Evolutionary conservation across 1,139 yeast genomes (phyloP).

Genomic region (Kurtzmaniella quercitrusa): DNA sequence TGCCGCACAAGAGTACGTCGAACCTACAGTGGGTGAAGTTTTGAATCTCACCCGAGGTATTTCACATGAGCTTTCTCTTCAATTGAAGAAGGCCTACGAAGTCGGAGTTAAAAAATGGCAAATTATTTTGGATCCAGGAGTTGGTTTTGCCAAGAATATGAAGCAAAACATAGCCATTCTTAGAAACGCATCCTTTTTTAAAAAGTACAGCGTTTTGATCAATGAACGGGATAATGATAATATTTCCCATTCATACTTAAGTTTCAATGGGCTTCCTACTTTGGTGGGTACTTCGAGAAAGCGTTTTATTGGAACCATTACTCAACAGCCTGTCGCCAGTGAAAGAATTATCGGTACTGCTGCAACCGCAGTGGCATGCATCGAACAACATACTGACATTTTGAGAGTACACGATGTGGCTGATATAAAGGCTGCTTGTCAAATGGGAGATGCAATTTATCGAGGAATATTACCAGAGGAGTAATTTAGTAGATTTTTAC

Average conservation of each 20-base stretch:
- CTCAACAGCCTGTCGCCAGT: slow-evolving; percentile 44
- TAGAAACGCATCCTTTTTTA: slow-evolving; percentile 53
- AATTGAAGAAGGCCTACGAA: slow-evolving; percentile 52
- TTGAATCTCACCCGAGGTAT: slow-evolving; percentile 42
- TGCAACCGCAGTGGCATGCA: slow-evolving; percentile 70
- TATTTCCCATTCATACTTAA: slow-evolving; percentile 26
- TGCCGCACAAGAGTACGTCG: slow-evolving; percentile 16
- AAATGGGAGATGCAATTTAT: slow-evolving; percentile 77
- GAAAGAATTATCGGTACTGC: slow-evolving; percentile 75
- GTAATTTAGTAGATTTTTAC: not conserved
- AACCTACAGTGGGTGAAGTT: slow-evolving; percentile 22
- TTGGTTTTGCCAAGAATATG: slow-evolving; percentile 83
- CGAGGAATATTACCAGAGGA: slow-evolving; percentile 21
- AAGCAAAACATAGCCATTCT: slow-evolving; percentile 67
- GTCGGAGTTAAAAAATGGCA: slow-evolving; percentile 86
- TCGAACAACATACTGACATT: slow-evolving; percentile 72
- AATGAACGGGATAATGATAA: slow-evolving; percentile 20
- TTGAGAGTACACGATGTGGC: slow-evolving; percentile 86
- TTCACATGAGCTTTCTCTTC: slow-evolving; percentile 59
- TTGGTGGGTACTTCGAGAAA: slow-evolving; percentile 87
- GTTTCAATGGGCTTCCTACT: slow-evolving; percentile 57
- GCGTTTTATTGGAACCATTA: slow-evolving; percentile 73
- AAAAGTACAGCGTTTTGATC: slow-evolving; percentile 40
- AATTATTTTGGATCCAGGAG: slow-evolving; percentile 86
- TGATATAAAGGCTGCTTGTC: slow-evolving; percentile 59